A percentile compares a stretch with the other conserved stretches of the same genome.
Conservation (phyloP, 345 rosid genomes). For the Erucastrum elatum region DNA sequence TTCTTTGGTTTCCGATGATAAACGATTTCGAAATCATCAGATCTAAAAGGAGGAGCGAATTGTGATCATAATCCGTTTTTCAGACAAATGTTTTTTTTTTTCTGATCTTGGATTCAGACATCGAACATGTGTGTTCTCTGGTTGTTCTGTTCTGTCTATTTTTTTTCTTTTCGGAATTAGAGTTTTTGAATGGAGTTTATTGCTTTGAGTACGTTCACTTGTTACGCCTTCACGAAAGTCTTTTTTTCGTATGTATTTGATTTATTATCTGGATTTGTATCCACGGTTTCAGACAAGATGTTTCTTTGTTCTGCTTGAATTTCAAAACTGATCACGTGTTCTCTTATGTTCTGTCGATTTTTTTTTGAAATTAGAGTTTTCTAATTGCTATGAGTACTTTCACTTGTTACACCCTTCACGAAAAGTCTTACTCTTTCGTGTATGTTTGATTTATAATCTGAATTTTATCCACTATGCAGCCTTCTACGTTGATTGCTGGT, state of each 20-base stretch:
- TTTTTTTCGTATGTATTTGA: neutral
- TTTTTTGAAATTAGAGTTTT: no score
- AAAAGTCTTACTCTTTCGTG: neutral
- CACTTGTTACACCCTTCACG: neutral
- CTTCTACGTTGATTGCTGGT: slow-evolving; percentile 84
- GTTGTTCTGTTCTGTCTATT: neutral
- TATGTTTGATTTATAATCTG: neutral
- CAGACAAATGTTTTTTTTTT: neutral
- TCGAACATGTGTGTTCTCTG: neutral
- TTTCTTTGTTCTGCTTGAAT: no score
- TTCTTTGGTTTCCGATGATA: neutral
- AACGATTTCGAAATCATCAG: neutral
- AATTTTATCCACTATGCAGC: slow-evolving; percentile 36
- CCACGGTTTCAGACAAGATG: neutral
- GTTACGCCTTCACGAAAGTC: neutral
- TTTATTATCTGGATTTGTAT: neutral
- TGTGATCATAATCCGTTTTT: neutral
- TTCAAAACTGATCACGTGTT: no score
- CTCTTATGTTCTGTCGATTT: no score
- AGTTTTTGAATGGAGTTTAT: slow-evolving; percentile 14
- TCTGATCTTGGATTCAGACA: neutral
- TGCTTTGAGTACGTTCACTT: neutral
- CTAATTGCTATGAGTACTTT: neutral
- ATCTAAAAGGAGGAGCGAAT: neutral
- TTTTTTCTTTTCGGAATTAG: neutral